Evolutionary conservation across 1,139 yeast genomes (phyloP).

Genomic region (Debaryomyces fabryi): DNA sequence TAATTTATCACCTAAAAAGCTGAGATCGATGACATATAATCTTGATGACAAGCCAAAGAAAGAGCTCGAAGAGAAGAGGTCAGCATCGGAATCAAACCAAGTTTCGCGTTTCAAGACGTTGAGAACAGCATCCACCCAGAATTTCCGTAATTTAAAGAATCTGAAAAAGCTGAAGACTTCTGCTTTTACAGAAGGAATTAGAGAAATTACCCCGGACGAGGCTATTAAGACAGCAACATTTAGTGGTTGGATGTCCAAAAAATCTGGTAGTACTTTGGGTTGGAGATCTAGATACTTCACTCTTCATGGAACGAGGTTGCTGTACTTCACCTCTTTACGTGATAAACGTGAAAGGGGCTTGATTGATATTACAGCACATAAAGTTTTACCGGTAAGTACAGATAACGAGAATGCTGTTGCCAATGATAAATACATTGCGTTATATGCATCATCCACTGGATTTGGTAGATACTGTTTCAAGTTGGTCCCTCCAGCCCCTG

Average conservation of each 20-base stretch:
- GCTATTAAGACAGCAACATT: slow-evolving; percentile 75
- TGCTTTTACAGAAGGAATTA: slow-evolving; percentile 92
- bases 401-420: slow-evolving; percentile 58
- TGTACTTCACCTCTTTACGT: slow-evolving; percentile 78
- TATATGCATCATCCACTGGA: slow-evolving; percentile 92
- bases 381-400: slow-evolving; percentile 64
- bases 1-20: slow-evolving; percentile 42
- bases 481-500: slow-evolving; percentile 96
- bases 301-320: slow-evolving; percentile 87
- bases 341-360: slow-evolving; percentile 89
- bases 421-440: slow-evolving; percentile 76
- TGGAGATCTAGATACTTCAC: slow-evolving; percentile 93
- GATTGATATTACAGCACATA: slow-evolving; percentile 93
- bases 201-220: slow-evolving; percentile 72
- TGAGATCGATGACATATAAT: slow-evolving; percentile 27
- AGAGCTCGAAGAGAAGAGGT: slow-evolving; percentile 33
- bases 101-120: slow-evolving; percentile 43
- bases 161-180: slow-evolving; percentile 71
- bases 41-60: slow-evolving; percentile 9
- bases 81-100: slow-evolving; percentile 34
- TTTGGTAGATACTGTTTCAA: slow-evolving; percentile 92
- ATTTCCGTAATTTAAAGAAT: slow-evolving; percentile 44
- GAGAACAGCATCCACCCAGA: slow-evolving; percentile 48
- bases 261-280: slow-evolving; percentile 78
- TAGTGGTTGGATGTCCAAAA: slow-evolving; percentile 96